Base-by-base conservation (phyloP, 768 basidiomycete species). In the Amanita molliuscula region DNA sequence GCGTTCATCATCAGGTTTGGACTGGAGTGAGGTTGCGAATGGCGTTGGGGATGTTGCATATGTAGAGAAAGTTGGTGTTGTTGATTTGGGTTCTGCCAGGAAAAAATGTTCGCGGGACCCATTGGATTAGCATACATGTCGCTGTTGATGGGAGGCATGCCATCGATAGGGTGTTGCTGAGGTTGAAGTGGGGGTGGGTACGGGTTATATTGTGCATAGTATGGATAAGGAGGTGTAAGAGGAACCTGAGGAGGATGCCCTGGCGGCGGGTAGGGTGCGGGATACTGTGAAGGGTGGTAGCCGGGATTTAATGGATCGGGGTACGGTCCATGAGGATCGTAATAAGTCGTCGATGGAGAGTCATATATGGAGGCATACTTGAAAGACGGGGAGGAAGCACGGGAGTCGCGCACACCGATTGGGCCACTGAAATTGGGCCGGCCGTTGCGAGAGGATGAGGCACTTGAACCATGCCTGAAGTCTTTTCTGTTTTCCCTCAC, bases 351-450 rank as follows among this genome's bases (percentile, higher is more conserved):
- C 41, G 57, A 50, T 16, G 64, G 64, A 25, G 70, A 79, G 54
- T 89, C 88, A 56, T 89, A 88, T 34, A 88, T 65, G 1, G 79
- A 75, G 15, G 87, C 74, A 62, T 81, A 91, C 50, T 75, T 80
- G 67, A 88, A 84, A 25, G 84, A 78, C 2, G 88, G 84, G 7
- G 87, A 88, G 11, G 84, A 71, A 2, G 87, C 82, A 56, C 86
- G 70, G 21, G 85, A 88, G 55, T 76, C 79, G 44, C 83, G 81
- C 15, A 84, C 81, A 59, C 81, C 82, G 34, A 68, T 72, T 15
- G 79, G 75, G 3, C 76, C 76, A 58, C 72, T 77, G 61, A 76
- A 80, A 28, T 65, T 67, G 52, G 64, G 11, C 6, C 23, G 72
- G 21, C 71, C 75, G 34, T 78, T 74, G 51, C 81, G 76, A 6